These are phyloP conservation scores for Kwoniella sp. DNA, from an alignment of 768 basidiomycete species.

Conservation along the genomic window DNA sequence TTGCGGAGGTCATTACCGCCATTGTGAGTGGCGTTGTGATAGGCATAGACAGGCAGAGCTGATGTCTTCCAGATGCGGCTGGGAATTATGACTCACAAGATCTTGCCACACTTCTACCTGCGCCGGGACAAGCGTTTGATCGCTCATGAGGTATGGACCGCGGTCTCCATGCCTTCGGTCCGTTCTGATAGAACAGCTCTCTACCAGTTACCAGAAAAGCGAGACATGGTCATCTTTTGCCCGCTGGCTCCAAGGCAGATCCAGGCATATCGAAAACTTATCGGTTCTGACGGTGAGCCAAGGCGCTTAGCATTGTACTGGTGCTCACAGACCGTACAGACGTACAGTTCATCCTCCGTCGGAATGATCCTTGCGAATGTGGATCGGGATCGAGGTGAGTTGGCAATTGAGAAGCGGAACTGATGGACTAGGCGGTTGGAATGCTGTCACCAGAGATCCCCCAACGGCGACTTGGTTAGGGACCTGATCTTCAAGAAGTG, in stretches of 20 bases:
- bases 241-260: constrained; percentile 71
- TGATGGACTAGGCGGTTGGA: constrained; percentile 56
- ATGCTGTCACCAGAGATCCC: constrained; percentile 56
- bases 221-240: constrained; percentile 89
- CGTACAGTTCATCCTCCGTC: constrained; percentile 67
- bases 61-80: constrained; percentile 27
- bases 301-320: background rate
- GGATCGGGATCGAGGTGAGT: constrained; percentile 60
- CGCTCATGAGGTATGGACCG: constrained; percentile 43
- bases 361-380: constrained; percentile 71
- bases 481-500: constrained; percentile 61
- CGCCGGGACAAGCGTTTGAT: constrained; percentile 55
- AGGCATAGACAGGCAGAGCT: background rate
- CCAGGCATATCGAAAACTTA: constrained; percentile 66
- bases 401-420: background rate
- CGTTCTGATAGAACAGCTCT: no score
- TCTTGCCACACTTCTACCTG: constrained; percentile 78
- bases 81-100: constrained; percentile 57
- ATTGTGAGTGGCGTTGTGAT: constrained; percentile 27
- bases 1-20: constrained; percentile 31
- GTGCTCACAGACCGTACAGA: constrained; percentile 27
- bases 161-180: no score
- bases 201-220: constrained; percentile 73
- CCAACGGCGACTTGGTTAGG: constrained; percentile 49
- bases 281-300: constrained; percentile 55